phyloP scores from a whole-genome alignment of 2,329 filamentous ascomycete genomes.

The Penicillium oxalicum region DNA sequence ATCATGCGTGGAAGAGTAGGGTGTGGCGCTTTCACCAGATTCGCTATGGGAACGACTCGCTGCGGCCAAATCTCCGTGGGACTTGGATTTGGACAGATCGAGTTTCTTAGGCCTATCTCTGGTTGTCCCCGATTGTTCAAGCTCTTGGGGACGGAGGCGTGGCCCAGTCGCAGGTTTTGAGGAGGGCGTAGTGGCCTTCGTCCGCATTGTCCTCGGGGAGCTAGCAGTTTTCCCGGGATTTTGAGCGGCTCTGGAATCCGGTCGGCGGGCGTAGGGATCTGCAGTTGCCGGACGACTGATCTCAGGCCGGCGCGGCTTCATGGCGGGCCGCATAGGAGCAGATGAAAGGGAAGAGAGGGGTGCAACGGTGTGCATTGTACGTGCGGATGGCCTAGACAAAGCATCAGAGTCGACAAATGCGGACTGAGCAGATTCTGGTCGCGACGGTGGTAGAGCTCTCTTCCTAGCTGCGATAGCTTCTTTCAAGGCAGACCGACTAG shows the following conservation, averaged over 20 bases:
- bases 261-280: conserved; percentile 28
- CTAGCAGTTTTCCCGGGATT: conserved; percentile 11
- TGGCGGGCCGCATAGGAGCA: conserved; percentile 51
- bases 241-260: conserved; percentile 42
- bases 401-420: conserved; percentile 41
- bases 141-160: conserved; percentile 31
- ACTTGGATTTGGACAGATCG: conserved; percentile 27
- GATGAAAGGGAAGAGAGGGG: conserved; percentile 47
- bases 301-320: conserved; percentile 34
- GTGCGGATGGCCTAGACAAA: conserved; percentile 26
- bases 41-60: conserved; percentile 23
- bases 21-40: conserved; percentile 17
- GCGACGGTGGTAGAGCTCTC: conserved; percentile 51
- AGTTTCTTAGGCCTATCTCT: conserved; percentile 31
- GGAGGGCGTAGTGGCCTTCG: conserved; percentile 29
- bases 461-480: conserved; percentile 82
- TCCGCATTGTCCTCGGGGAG: conserved; percentile 21
- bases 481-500: conserved; percentile 55
- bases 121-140: conserved; percentile 23
- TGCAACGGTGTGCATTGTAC: conserved; percentile 33
- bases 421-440: conserved; percentile 55
- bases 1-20: conserved; percentile 7
- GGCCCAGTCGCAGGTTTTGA: conserved; percentile 24
- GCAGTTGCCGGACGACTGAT: conserved; percentile 32
- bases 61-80: conserved; percentile 24